phyloP scores from a whole-genome alignment of 306 rosid species.

The Trifolium pratense region DNA sequence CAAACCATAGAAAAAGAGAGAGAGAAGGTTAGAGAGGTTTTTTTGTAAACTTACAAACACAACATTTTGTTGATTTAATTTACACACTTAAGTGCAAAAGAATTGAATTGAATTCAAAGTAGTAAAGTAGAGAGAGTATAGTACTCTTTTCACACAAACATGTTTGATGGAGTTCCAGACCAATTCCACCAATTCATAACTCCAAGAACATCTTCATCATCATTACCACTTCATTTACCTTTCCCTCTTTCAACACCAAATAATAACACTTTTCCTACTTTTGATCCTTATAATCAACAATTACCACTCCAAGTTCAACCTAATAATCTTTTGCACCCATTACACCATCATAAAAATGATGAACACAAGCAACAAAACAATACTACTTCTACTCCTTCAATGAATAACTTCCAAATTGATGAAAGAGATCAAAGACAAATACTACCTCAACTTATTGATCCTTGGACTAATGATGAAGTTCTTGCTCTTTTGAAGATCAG shows the following conservation, averaged over 20 bases:
- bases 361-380: constrained; percentile 25
- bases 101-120: constrained; percentile 26
- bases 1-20: constrained; percentile 22
- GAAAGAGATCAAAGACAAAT: constrained; percentile 42
- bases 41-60: constrained; percentile 43
- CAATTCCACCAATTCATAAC: constrained; percentile 90
- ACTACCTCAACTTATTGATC: constrained; percentile 35
- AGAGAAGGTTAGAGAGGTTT: constrained; percentile 20
- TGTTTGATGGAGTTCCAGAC: constrained; percentile 90
- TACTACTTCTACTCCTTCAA: not conserved
- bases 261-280: constrained; percentile 29
- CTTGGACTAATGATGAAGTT: constrained; percentile 80
- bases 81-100: constrained; percentile 42
- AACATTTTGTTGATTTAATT: constrained; percentile 62
- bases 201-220: constrained; percentile 54
- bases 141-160: constrained; percentile 41
- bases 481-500: constrained; percentile 81
- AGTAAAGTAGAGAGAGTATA: constrained; percentile 29
- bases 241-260: constrained; percentile 50
- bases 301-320: constrained; percentile 52
- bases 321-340: constrained; percentile 54
- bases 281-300: constrained; percentile 49
- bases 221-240: constrained; percentile 63
- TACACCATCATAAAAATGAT: constrained; percentile 49
- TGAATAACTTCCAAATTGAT: constrained; percentile 49